These are phyloP conservation scores for Fusarium sp. DNA, from an alignment of 2,329 filamentous ascomycete species.

Conservation along the genomic window DNA sequence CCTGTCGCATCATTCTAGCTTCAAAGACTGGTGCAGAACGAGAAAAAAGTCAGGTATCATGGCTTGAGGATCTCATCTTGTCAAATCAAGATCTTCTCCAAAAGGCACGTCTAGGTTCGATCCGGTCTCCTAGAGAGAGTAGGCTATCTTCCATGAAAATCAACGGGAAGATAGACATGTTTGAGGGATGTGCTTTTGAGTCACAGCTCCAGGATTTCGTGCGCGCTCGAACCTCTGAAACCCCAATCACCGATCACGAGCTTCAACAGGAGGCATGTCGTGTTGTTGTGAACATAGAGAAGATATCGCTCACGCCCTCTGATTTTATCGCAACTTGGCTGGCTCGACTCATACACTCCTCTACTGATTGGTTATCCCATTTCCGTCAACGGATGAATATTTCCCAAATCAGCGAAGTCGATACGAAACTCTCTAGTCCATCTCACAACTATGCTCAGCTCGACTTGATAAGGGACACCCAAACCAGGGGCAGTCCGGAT, in stretches of 20 bases:
- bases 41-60: slow-evolving; percentile 22
- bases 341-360: slow-evolving; percentile 1
- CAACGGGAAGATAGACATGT: slow-evolving; percentile 44
- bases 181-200: slow-evolving; percentile 46
- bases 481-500: background rate
- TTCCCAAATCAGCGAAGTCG: fast-evolving
- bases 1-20: slow-evolving; percentile 46
- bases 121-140: slow-evolving; percentile 37
- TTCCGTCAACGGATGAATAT: slow-evolving; percentile 17
- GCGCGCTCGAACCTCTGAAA: background rate
- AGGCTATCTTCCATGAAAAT: slow-evolving; percentile 37
- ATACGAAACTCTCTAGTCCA: background rate
- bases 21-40: slow-evolving; percentile 31
- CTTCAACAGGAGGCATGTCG: slow-evolving; percentile 30
- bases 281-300: slow-evolving; percentile 20
- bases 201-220: slow-evolving; percentile 29
- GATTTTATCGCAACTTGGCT: slow-evolving; percentile 29
- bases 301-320: slow-evolving; percentile 11
- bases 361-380: slow-evolving; percentile 13
- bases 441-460: background rate
- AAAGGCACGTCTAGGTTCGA: slow-evolving; percentile 39
- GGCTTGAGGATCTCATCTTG: slow-evolving; percentile 45
- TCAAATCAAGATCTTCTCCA: slow-evolving; percentile 11
- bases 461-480: background rate
- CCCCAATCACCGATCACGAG: slow-evolving; percentile 12